These are phyloP conservation scores for Rutstroemia sp. DNA, from an alignment of 2,329 filamentous ascomycete genomes.

Conservation along the genomic window DNA sequence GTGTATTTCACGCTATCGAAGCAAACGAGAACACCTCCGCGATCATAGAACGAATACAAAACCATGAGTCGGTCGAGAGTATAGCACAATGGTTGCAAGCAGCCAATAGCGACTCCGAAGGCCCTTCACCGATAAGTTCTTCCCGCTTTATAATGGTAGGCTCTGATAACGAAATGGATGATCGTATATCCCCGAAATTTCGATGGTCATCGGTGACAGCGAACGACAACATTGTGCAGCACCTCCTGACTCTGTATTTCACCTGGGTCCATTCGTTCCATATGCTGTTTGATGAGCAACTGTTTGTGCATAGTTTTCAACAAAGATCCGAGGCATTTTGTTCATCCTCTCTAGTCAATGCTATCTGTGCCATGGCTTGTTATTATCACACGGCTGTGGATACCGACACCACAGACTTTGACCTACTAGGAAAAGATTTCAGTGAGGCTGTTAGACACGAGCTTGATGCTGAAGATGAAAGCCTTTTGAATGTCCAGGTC, in stretches of 20 bases:
- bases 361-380: no score
- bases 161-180: slow-evolving; percentile 16
- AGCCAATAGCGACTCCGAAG: slow-evolving; percentile 20
- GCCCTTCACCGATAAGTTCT: slow-evolving; percentile 10
- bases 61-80: slow-evolving; percentile 24
- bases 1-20: no score
- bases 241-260: slow-evolving; percentile 30
- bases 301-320: slow-evolving; percentile 25
- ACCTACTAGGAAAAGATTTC: no score
- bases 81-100: slow-evolving; percentile 26
- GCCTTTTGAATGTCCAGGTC: slow-evolving; percentile 28
- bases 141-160: slow-evolving; percentile 11
- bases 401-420: no score
- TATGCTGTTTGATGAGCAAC: slow-evolving; percentile 28
- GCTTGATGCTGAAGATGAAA: background rate
- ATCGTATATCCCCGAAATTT: slow-evolving; percentile 21
- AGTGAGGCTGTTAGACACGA: no score
- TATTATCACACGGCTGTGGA: no score
- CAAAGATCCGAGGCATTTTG: slow-evolving; percentile 2
- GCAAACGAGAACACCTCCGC: no score
- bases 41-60: background rate
- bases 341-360: no score
- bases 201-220: slow-evolving; percentile 27
- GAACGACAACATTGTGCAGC: slow-evolving; percentile 22
- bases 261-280: slow-evolving; percentile 31